Base-by-base conservation (phyloP, 2,329 filamentous ascomycete genomes). In the Aspergillus alliaceus region DNA sequence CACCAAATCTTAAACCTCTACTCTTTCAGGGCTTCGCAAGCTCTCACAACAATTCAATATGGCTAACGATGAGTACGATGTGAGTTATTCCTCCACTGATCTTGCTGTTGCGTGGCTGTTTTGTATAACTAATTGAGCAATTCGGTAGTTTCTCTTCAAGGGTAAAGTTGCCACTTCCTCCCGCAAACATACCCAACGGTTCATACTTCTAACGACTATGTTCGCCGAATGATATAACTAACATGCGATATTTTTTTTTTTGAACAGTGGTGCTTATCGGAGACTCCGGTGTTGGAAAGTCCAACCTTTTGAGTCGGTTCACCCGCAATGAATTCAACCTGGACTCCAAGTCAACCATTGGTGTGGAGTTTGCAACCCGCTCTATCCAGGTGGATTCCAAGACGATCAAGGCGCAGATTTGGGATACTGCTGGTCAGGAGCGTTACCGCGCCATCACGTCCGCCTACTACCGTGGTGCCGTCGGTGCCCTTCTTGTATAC, bases 31-130 rank as follows among this genome's bases (percentile, higher is more conserved):
- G 60, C 64, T 67, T 57, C 47, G 56, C 51, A 59, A 59, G 60
- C 66, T 64, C 63, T 59, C 60, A 49, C 54, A 61, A 58, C 61
- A 56, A 55, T 64, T 65, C 53, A 69, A 60, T 79, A 99, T 98
- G 95, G 95, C 93, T 75, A 99, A 98, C 88, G 95, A 99, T 86
- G 95, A 99, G 84, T 99, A 99, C 83, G 95, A 99, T 89, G 93
- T 98, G 83, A 84, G 92, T 80, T 51, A 15, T 35, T 44, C 8
- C 31, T 34, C 15, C 47, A 11, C 6, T 56, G 18, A 14, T 56
- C 46, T 27, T 57, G 12, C 47, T 7, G 49, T 22, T 27, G n/a
- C 40, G 32, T 37, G 15, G 32, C 12, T 6, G 40, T 40, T 5
- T 29, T 34, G 37, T 51, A 62, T 48, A 42, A 27, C 47, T 66